These are phyloP conservation scores for Lunularia cruciata DNA, from an alignment of 225 moss, liverwort and hornwort genomes.

Conservation along the genomic window DNA sequence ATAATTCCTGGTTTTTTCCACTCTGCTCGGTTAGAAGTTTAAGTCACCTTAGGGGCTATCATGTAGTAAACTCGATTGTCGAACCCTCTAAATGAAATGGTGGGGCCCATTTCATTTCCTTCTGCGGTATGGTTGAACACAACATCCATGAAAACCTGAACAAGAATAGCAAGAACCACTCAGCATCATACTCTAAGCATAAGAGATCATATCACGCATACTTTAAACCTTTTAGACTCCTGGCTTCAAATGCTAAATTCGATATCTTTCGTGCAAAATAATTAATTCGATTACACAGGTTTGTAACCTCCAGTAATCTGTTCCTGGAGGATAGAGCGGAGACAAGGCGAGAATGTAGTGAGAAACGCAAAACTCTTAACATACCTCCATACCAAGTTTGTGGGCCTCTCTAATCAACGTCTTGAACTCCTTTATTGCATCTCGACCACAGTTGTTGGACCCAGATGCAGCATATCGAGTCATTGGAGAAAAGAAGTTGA, in stretches of 20 bases:
- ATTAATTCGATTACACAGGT: too few relatives aligned
- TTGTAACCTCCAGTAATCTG: too few relatives aligned
- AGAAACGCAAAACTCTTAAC: not conserved
- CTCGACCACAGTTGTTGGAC: slow-evolving; percentile 72
- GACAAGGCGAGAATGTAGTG: too few relatives aligned
- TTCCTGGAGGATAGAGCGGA: too few relatives aligned
- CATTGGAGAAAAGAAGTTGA: slow-evolving; percentile 94
- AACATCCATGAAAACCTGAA: slow-evolving; percentile 86
- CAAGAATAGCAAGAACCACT: too few relatives aligned
- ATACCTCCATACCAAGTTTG: slow-evolving; percentile 90
- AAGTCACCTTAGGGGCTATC: slow-evolving; percentile 87
- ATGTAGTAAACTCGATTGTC: slow-evolving; percentile 90
- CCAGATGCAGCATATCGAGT: slow-evolving; percentile 84
- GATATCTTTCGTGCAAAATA: too few relatives aligned
- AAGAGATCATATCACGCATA: too few relatives aligned
- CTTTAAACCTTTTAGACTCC: too few relatives aligned
- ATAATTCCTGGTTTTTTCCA: too few relatives aligned
- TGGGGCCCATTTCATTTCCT: slow-evolving; percentile 93
- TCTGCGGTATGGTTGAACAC: slow-evolving; percentile 95
- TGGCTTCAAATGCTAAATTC: too few relatives aligned
- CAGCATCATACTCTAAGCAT: too few relatives aligned
- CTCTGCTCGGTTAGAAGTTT: too few relatives aligned
- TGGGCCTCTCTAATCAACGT: slow-evolving; percentile 79
- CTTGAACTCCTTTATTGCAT: slow-evolving; percentile 90
- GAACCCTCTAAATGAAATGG: slow-evolving; percentile 89